Base-by-base conservation (phyloP, 768 basidiomycete genomes). In the Serendipita vermifera region DNA sequence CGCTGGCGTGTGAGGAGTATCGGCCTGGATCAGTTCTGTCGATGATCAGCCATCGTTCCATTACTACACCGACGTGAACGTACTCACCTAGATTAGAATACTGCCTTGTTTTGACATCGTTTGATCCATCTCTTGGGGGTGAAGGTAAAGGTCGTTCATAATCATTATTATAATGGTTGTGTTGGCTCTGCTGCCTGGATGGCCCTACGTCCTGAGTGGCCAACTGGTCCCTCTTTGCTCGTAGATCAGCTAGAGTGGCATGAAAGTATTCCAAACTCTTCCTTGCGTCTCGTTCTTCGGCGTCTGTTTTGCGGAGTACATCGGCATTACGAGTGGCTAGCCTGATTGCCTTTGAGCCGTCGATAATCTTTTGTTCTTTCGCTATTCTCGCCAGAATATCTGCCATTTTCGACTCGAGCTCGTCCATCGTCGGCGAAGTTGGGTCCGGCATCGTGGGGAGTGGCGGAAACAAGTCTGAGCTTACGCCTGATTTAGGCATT, bases 1-100 rank as follows among this genome's bases (percentile, higher is more conserved):
- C 62, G 88, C 85, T 1, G 93, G 85, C 17, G 91, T 92, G 66
- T 94, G 81, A 14, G 94, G 93, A 40, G 93, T 93, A 72, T 99
- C 96, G 60, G 92, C 92, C 71, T 93, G 93, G 70, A 96, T 90
- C 60, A 99, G 35, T 36, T 51, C 3, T 13, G 48, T 13, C 20
- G 53, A 35, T n/a, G 46, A 51, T 51, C 46, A 51, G 46, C 15
- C 15, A 51, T 24, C 20, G 27, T 31, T 13, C 46, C 46, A 29
- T 32, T 33, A 22, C 17, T 11, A 36, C 22, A 60, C 15, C 17
- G 27, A 33, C 38, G 20, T 13, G 27, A 58, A 38, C 31, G 7
- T 11, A 48, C 64, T 22, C 36, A 68, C 67, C 67, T 60, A 92
- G 75, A 63, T 89, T 90, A 60, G 81, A 80, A 66, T 86, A 87